phyloP scores from a whole-genome alignment of 495 filamentous ascomycete genomes.

The Melanomma pulvis-pyrius region DNA sequence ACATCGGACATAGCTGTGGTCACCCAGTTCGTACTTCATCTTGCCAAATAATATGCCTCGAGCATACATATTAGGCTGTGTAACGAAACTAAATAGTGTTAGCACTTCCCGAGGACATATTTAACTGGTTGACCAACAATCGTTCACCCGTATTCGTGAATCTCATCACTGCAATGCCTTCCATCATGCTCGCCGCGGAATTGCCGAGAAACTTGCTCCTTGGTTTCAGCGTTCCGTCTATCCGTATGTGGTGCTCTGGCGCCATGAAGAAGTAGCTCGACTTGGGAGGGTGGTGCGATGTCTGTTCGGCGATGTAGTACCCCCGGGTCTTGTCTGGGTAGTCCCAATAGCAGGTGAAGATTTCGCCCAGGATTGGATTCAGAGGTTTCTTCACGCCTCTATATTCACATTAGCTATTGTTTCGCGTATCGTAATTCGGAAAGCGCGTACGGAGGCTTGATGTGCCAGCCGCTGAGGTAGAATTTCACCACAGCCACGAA shows the following conservation, averaged over 20 bases:
- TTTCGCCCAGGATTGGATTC: conserved; percentile 95
- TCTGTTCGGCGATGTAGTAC: conserved; percentile 97
- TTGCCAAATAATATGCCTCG: conserved; percentile 96
- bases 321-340: conserved; percentile 82
- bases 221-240: conserved; percentile 96
- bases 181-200: conserved; percentile 98
- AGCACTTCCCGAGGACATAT: not conserved
- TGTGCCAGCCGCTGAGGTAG: conserved; percentile 98
- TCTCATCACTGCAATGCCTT: conserved; percentile 85
- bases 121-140: conserved; percentile 66
- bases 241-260: conserved; percentile 89
- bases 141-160: conserved; percentile 81
- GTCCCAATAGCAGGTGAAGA: conserved; percentile 94
- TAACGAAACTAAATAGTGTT: conserved; percentile 66
- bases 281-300: conserved; percentile 96
- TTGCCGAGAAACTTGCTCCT: conserved; percentile 95
- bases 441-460: conserved; percentile 84
- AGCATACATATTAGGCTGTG: conserved; percentile 99
- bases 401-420: conserved; percentile 9
- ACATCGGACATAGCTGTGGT: conserved; percentile 93
- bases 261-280: conserved; percentile 99
- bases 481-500: conserved; percentile 97
- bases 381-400: conserved; percentile 98
- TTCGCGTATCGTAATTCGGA: not conserved
- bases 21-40: conserved; percentile 99